Evolutionary conservation across 208 protist species (phyloP), one percentile per base, ranked within the genome.

Genomic region (Leishmania lainsoni): DNA sequence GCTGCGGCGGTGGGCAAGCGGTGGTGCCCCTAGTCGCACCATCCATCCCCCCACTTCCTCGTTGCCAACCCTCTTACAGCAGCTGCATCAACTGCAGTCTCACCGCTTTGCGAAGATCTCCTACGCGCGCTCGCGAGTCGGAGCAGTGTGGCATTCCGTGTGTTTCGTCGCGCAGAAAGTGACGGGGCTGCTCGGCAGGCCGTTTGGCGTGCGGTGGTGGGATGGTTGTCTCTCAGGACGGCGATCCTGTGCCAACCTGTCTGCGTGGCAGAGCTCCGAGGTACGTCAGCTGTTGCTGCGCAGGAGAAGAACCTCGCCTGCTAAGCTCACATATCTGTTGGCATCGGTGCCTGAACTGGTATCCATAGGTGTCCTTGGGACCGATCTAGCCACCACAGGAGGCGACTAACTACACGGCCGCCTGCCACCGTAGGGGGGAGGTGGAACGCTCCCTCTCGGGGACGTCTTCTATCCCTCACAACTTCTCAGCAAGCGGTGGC

Each of bases 151-250:
- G 72, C 58, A 32, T 1, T 2, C 12, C 22, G 10, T 51, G 45
- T 51, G 9, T n/a, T 12, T 29, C 9, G 26, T 61, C 0, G 54
- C 39, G 9, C 82, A 80, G 17, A 45, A 42, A 9, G 29, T 82
- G 74, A 32, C 82, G 74, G 76, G 74, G 82, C 45, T 79, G 65
- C 26, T 80, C 20, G 51, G 66, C 0, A 32, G 56, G 73, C 63
- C 82, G 78, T 76, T 78, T 16, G 82, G 78, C 42, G 49, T 82
- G 14, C 66, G 78, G 20, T 72, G 48, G 66, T 79, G 82, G 82
- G 69, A 70, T 35, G 82, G 78, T 5, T 79, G 78, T 29, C 78
- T 54, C n/a, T 4, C 39, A 32, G 48, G 72, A 45, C n/a, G 12
- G 29, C 29, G 35, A 20, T 32, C 56, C 56, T 49, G 32, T 12